Base-by-base conservation (phyloP, 2,329 filamentous ascomycete genomes). In the Ophiosphaerella narmari region DNA sequence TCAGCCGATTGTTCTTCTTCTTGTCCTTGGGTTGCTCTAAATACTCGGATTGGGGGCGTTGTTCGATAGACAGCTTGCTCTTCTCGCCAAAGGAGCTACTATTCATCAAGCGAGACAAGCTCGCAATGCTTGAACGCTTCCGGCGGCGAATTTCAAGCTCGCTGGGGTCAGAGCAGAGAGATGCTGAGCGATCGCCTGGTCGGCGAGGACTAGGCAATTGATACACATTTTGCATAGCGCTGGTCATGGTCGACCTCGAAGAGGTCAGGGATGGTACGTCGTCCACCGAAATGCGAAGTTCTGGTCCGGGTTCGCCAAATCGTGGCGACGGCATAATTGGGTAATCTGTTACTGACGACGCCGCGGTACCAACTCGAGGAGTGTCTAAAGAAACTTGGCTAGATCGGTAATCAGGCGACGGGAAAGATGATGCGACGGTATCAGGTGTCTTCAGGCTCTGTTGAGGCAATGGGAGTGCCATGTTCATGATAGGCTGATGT, bases 251-350 rank as follows among this genome's bases (percentile, higher is more conserved):
- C 8, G 89, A 91, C 59, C 87, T 86, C 66, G 87, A 90, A 65
- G 87, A 91, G 1, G 87, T 89, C 57, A 86, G 74, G 2, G 89
- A 91, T 2, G 89, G 88, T 12, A 90, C 85, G 59, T 90, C 88
- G 55, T 89, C 86, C 29, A 86, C 80, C 0, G 89, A 92, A 32
- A 88, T 82, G 39, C 88, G 84, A 60, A 82, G 76, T 62, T 91
- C 88, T 0, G 87, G 88, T 0, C 86, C 87, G 16, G 87, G 87
- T 57, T 91, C 88, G 45, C 88, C 87, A 71, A 90, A 82, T 5
- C 89, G 78, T 29, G 89, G 76, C 2, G 88, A 90, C 50, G 86
- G 85, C 67, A 89, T 87, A 33, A 80, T 84, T 49, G 85, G 86
- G 57, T 88, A 88, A 54, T 91, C 89, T 1, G 84, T 82, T 37